Evolutionary conservation across 73 alveolate genomes (phyloP), one percentile per base, ranked within the genome.

Genomic region (Paramecium sexaurelia): DNA sequence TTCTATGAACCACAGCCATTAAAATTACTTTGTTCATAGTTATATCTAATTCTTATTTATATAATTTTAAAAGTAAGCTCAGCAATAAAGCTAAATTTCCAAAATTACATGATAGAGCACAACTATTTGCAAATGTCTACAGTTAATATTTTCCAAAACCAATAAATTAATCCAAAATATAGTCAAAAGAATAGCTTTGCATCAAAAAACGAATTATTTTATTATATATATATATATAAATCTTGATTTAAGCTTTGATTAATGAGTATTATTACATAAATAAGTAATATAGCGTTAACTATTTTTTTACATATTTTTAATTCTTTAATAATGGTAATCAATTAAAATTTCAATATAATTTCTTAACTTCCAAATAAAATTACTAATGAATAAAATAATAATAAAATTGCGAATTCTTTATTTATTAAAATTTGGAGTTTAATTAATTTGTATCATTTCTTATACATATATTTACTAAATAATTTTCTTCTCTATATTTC

Each of bases 41-140:
- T 17, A 61, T 61, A 61, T 61, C 83, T 29, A 61, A 61, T 61
- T 61, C 83, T 15, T 61, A 13, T 29, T 61, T 26, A 32, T 61
- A 61, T 11, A 61, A n/a, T 26, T 61, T 61, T 26, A 61, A 32
- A 0, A 61, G 26, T 10, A 61, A 32, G n/a, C 83, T 61, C 4
- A 61, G 83, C 17, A 61, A 61, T 24, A 61, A 61, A 2, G 83
- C 83, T 20, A 61, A 61, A 61, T 61, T 61, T 61, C 83, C 83
- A 29, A 29, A 61, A 61, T 61, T 61, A 11, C 83, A 61, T 11
- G 83, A 61, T 20, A 61, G 43, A 2, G 83, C 83, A 61, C 83
- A 29, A 61, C 83, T 61, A 61, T 61, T 61, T 1, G 26, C 43
- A 32, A 61, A 61, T 26, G 83, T 61, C 39, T 61, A 19, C 39